These are phyloP conservation scores for Sporothrix dimorphospora DNA, from an alignment of 2,329 filamentous ascomycete genomes.

Conservation along the genomic window DNA sequence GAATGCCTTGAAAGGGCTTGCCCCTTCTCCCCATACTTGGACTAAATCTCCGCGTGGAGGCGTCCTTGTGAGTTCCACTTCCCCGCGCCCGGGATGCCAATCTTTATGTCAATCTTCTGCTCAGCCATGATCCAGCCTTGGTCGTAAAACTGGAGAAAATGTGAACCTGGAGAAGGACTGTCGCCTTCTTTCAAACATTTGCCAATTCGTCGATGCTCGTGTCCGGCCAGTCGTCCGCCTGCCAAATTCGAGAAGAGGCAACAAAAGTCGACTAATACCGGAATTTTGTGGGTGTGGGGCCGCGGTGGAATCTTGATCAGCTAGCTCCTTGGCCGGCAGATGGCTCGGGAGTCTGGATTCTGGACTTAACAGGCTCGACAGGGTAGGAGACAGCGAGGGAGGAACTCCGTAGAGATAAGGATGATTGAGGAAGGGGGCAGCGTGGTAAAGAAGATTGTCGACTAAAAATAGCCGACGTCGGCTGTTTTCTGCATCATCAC, in stretches of 20 bases:
- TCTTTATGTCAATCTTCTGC: neutral
- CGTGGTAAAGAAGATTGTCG: neutral
- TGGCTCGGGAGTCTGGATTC: neutral
- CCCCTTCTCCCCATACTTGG: neutral
- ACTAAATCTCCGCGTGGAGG: neutral
- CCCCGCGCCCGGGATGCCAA: neutral
- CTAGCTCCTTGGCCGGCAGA: conserved; percentile 4
- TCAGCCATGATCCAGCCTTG: neutral
- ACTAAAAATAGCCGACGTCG: conserved; percentile 7
- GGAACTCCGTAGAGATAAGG: neutral
- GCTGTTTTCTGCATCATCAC: neutral
- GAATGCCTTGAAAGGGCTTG: neutral
- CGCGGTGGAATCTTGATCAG: neutral
- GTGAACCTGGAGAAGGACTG: neutral
- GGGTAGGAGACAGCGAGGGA: too few relatives aligned
- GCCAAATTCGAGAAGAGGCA: too few relatives aligned
- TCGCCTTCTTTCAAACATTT: neutral
- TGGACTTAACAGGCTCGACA: too few relatives aligned
- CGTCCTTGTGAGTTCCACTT: neutral
- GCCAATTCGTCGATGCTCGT: neutral
- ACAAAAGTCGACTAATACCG: neutral
- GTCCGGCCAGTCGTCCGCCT: neutral
- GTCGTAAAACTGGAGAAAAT: neutral
- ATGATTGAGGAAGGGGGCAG: neutral
- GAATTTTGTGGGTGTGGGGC: neutral